Conservation (phyloP, 2,329 filamentous ascomycete species). For the Phoma sp. region DNA sequence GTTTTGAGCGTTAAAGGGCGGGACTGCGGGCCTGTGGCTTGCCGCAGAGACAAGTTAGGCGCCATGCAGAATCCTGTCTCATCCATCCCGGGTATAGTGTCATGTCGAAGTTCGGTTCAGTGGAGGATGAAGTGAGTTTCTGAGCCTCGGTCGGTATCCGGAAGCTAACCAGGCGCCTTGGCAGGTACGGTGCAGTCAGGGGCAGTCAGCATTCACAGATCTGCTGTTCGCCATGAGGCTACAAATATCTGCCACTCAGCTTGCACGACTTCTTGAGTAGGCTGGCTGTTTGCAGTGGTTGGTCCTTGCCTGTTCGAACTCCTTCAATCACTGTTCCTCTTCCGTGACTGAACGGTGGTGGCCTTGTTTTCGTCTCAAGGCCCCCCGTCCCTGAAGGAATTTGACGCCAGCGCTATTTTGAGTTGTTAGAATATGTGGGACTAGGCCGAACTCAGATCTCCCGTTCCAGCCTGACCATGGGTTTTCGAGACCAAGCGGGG, state of each 20-base stretch:
- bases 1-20: neutral
- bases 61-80: slow-evolving; percentile 8
- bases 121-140: slow-evolving; percentile 7
- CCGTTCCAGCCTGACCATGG: neutral
- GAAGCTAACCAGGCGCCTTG: slow-evolving; percentile 16
- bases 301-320: neutral
- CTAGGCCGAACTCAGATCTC: slow-evolving; percentile 21
- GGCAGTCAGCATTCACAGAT: slow-evolving; percentile 2
- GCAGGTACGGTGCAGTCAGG: slow-evolving; percentile 16
- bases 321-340: neutral
- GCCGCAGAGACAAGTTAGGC: slow-evolving; percentile 9
- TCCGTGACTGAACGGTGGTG: neutral
- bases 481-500: slow-evolving; percentile 6
- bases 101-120: slow-evolving; percentile 5
- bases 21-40: slow-evolving; percentile 13
- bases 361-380: slow-evolving; percentile 13
- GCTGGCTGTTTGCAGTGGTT: neutral
- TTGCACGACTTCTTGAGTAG: neutral
- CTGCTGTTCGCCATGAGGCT: neutral
- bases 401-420: slow-evolving; percentile 17
- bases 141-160: slow-evolving; percentile 13
- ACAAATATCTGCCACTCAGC: neutral
- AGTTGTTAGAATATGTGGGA: slow-evolving; percentile 9
- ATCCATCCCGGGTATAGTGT: slow-evolving; percentile 8
- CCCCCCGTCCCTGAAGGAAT: slow-evolving; percentile 13